Percentiles rank a stretch among this genome's conserved stretches.
phyloP scores from a whole-genome alignment of 2,329 filamentous ascomycete genomes.

The Cucurbitaria berberidis region DNA sequence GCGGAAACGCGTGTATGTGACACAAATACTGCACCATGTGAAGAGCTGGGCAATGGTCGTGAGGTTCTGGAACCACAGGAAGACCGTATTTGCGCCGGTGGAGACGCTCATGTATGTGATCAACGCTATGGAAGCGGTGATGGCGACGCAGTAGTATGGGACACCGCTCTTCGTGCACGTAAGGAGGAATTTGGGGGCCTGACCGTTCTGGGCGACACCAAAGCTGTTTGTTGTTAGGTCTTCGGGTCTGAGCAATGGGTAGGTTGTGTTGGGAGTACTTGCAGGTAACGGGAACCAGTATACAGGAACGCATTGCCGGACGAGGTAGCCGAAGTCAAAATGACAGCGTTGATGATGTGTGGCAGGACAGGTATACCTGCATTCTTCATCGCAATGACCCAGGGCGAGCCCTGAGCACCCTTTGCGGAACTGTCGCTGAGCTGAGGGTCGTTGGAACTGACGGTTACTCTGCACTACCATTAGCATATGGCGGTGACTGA shows the following conservation, averaged over 20 bases:
- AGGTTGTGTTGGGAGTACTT: too few relatives aligned
- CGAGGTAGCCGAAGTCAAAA: constrained; percentile 74
- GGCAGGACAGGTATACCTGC: constrained; percentile 72
- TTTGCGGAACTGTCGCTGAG: constrained; percentile 55
- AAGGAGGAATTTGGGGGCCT: constrained; percentile 60
- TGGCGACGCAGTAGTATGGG: constrained; percentile 48
- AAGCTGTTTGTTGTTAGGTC: too few relatives aligned
- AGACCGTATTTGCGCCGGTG: constrained; percentile 56
- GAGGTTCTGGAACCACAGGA: constrained; percentile 74
- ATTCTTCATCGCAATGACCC: constrained; percentile 70
- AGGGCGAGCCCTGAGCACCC: constrained; percentile 46
- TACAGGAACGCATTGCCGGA: constrained; percentile 71
- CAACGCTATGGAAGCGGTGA: constrained; percentile 50
- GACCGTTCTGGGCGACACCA: constrained; percentile 56
- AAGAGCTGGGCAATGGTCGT: constrained; percentile 64
- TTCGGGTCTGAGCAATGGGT: too few relatives aligned
- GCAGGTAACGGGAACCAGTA: constrained; percentile 60
- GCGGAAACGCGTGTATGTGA: constrained; percentile 66
- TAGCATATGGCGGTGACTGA: neutral
- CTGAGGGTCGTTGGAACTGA: constrained; percentile 60
- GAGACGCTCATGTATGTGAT: constrained; percentile 59
- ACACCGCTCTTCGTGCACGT: constrained; percentile 56
- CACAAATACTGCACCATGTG: constrained; percentile 61
- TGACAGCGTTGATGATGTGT: constrained; percentile 76
- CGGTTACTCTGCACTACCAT: constrained; percentile 51